Evolutionary conservation across 2,329 filamentous ascomycete genomes (phyloP).

Genomic region (Ascosphaera apis): DNA sequence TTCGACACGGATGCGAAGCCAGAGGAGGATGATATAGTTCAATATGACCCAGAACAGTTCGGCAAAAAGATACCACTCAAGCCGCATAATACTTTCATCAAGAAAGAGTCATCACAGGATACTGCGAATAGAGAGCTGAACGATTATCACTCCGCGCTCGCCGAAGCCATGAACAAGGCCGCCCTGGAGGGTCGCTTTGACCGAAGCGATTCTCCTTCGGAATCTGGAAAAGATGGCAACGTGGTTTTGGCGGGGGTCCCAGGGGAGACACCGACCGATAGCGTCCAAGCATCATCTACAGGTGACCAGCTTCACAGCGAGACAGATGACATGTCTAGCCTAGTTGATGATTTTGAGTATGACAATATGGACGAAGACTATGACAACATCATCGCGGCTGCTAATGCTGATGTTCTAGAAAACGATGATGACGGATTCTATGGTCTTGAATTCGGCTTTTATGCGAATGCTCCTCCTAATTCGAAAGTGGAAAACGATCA

Average conservation of each 20-base stretch:
- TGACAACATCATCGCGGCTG: constrained; percentile 79
- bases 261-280: neutral
- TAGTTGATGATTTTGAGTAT: constrained; percentile 27
- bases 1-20: neutral
- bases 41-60: constrained; percentile 7
- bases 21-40: neutral
- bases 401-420: constrained; percentile 79
- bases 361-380: constrained; percentile 51
- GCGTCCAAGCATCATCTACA: neutral
- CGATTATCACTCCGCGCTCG: constrained; percentile 65
- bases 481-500: constrained; percentile 21
- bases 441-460: constrained; percentile 91
- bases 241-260: neutral
- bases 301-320: neutral
- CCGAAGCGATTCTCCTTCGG: constrained; percentile 20
- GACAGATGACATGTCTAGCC: neutral
- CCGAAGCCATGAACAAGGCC: constrained; percentile 56
- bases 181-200: constrained; percentile 54
- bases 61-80: constrained; percentile 15
- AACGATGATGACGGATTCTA: constrained; percentile 89
- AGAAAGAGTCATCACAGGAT: neutral
- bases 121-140: constrained; percentile 25
- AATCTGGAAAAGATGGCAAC: neutral
- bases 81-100: constrained; percentile 8
- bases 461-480: constrained; percentile 35